These are phyloP conservation scores for Ceratobasidium sp. DNA, from an alignment of 1,284 basidiomycete genomes.

Conservation along the genomic window DNA sequence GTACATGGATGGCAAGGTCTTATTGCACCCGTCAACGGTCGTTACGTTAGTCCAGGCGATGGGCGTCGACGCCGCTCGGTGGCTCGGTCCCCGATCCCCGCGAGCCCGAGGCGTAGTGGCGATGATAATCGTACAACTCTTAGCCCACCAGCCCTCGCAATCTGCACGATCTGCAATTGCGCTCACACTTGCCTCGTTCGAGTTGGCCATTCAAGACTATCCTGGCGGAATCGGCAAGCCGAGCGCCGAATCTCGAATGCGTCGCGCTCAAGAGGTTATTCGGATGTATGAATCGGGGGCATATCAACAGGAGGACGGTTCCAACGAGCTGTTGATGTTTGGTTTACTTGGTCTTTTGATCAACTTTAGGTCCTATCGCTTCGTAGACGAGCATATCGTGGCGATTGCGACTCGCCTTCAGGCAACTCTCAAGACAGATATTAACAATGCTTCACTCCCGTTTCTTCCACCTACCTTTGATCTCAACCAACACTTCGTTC, in stretches of 20 bases:
- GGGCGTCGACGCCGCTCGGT: background rate
- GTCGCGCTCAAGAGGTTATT: background rate
- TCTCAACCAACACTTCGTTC: background rate
- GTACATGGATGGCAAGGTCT: background rate
- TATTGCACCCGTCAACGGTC: background rate
- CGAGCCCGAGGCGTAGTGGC: background rate
- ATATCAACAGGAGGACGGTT: background rate
- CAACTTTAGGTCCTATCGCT: background rate
- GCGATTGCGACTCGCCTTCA: background rate
- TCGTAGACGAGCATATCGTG: background rate
- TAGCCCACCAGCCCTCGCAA: background rate
- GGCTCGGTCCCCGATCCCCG: background rate
- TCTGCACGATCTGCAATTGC: background rate
- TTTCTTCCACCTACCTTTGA: constrained; percentile 1
- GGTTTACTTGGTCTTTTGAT: constrained; percentile 11
- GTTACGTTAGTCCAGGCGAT: background rate
- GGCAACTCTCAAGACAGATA: background rate
- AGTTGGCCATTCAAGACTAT: background rate
- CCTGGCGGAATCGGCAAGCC: background rate
- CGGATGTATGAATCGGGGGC: background rate
- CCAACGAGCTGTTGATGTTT: background rate
- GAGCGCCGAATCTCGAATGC: background rate
- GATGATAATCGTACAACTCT: background rate
- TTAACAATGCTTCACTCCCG: background rate
- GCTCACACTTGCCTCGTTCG: background rate